Evolutionary conservation across 73 alveolate genomes (phyloP).

Genomic region (Paramecium octaurelia): DNA sequence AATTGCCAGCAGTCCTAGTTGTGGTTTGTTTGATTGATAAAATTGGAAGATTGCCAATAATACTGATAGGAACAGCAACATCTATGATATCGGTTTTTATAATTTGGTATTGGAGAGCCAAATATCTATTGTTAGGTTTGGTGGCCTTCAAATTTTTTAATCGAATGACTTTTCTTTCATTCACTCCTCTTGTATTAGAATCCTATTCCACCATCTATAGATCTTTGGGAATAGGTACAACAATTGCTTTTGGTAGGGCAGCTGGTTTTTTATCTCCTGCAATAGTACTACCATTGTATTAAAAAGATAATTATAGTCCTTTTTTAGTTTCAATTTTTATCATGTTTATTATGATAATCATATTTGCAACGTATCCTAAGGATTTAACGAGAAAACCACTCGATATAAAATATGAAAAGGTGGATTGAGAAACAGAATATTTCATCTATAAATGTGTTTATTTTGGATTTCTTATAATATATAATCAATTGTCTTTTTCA

Average conservation of each 20-base stretch:
- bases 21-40: slow-evolving; percentile 23
- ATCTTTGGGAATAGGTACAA: slow-evolving; percentile 52
- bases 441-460: background rate
- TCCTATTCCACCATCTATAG: slow-evolving; percentile 58
- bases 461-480: background rate
- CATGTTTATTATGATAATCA: background rate
- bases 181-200: slow-evolving; percentile 47
- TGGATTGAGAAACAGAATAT: background rate
- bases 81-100: background rate
- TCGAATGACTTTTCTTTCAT: slow-evolving; percentile 41
- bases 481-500: background rate
- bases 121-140: slow-evolving; percentile 35
- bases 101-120: slow-evolving; percentile 35
- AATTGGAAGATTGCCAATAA: slow-evolving; percentile 21
- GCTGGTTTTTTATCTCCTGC: slow-evolving; percentile 50
- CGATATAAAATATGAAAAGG: background rate
- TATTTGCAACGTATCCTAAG: background rate
- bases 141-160: slow-evolving; percentile 40
- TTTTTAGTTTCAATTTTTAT: slow-evolving; percentile 6
- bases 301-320: slow-evolving; percentile 25
- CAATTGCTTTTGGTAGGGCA: slow-evolving; percentile 45
- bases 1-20: slow-evolving; percentile 51
- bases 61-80: background rate
- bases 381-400: background rate
- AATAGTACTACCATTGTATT: slow-evolving; percentile 19